phyloP scores from a whole-genome alignment of 2,329 filamentous ascomycete species.

The Knufia petricola region DNA sequence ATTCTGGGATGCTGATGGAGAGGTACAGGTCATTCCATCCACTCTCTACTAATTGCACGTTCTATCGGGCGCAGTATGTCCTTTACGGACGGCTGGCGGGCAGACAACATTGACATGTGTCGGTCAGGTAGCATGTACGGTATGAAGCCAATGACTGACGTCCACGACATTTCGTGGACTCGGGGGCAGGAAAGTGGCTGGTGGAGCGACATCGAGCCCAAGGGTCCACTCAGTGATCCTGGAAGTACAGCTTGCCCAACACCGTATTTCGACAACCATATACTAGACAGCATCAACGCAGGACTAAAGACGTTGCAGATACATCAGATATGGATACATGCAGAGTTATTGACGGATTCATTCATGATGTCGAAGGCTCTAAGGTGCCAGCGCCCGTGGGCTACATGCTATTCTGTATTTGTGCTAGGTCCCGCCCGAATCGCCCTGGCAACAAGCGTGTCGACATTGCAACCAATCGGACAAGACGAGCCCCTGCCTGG shows the following conservation, averaged over 20 bases:
- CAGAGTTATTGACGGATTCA: background rate
- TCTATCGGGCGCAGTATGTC: background rate
- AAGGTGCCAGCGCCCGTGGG: background rate
- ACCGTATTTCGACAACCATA: background rate
- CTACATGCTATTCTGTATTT: background rate
- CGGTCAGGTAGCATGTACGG: background rate
- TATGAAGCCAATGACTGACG: background rate
- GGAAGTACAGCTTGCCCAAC: background rate
- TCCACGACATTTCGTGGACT: constrained; percentile 1
- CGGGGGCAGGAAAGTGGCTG: constrained; percentile 4
- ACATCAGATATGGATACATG: background rate
- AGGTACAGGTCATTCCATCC: background rate
- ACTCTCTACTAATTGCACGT: background rate
- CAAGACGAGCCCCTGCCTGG: background rate
- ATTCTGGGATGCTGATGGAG: background rate
- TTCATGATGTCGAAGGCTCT: too few relatives aligned
- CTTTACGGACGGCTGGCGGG: constrained; percentile 1
- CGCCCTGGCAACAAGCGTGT: constrained; percentile 2
- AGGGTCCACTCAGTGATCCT: background rate
- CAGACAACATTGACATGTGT: background rate
- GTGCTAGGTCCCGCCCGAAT: constrained; percentile 2
- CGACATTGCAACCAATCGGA: background rate
- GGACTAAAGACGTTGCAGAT: background rate
- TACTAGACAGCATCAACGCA: background rate
- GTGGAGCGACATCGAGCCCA: background rate